Percentiles rank a stretch among this genome's conserved stretches.
phyloP scores from a whole-genome alignment of 228 moss, liverwort and hornwort genomes.

The Sphagnum fallax region DNA sequence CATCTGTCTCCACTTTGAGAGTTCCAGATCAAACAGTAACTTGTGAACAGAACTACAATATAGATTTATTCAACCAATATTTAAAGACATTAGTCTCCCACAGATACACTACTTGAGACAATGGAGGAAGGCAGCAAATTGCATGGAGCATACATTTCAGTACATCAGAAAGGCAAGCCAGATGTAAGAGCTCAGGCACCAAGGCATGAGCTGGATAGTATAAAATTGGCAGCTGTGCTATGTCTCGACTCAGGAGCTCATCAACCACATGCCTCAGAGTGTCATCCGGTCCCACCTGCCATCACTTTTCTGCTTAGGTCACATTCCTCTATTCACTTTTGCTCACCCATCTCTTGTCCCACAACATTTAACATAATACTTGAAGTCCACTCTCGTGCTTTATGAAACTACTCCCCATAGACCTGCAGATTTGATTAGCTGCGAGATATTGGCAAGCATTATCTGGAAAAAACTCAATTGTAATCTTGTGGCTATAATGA shows the following conservation, averaged over 20 bases:
- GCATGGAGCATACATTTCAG: constrained; percentile 54
- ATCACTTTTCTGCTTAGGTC: not conserved
- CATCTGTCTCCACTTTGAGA: not conserved
- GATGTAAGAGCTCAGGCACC: constrained; percentile 90
- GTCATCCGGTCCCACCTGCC: constrained; percentile 92
- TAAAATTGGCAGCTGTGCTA: constrained; percentile 89
- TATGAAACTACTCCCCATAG: too few relatives aligned
- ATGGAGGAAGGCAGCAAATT: too few relatives aligned
- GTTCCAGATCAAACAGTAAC: too few relatives aligned
- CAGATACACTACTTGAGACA: too few relatives aligned
- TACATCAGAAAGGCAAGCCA: constrained; percentile 92
- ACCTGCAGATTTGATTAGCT: too few relatives aligned
- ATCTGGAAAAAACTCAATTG: not conserved
- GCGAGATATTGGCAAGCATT: too few relatives aligned
- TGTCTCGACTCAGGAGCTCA: constrained; percentile 74
- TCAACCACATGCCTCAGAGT: constrained; percentile 84
- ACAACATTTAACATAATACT: not conserved
- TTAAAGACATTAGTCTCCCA: too few relatives aligned
- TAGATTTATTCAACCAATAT: too few relatives aligned
- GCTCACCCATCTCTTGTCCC: not conserved
- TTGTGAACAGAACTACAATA: too few relatives aligned
- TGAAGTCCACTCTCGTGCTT: too few relatives aligned
- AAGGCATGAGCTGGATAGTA: constrained; percentile 71
- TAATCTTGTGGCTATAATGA: not conserved
- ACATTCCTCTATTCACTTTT: not conserved